Conservation (phyloP, 2,329 filamentous ascomycete genomes). For the Lachnellula hyalina region DNA sequence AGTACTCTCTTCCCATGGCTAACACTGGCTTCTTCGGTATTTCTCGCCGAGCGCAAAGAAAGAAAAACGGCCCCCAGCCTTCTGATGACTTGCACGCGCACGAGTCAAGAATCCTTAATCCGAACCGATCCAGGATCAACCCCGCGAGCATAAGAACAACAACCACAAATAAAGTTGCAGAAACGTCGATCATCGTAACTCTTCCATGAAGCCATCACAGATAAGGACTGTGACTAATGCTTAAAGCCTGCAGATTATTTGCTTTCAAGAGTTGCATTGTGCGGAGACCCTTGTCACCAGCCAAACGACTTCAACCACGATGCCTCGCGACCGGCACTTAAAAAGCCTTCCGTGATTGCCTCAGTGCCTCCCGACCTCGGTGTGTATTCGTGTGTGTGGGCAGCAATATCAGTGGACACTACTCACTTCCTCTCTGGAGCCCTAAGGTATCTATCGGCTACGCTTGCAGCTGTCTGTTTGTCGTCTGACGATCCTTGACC, state of each 20-base stretch:
- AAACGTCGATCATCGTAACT: background rate
- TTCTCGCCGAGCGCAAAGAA: background rate
- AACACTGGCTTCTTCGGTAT: background rate
- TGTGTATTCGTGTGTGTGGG: constrained; percentile 4
- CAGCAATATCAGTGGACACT: constrained; percentile 6
- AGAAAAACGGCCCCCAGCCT: background rate
- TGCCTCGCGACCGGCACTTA: constrained; percentile 5
- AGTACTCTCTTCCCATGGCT: background rate
- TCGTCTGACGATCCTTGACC: background rate
- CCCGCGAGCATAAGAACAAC: background rate
- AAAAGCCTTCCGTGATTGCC: constrained; percentile 1
- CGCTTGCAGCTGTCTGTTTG: background rate
- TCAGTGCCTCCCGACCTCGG: constrained; percentile 3
- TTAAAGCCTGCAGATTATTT: background rate
- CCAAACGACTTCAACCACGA: background rate
- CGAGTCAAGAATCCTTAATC: background rate
- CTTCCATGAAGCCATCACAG: background rate
- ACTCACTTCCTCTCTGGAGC: background rate
- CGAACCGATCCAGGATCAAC: background rate
- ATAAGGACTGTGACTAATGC: background rate
- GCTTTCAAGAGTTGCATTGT: background rate
- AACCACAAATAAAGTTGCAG: constrained; percentile 1
- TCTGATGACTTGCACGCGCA: background rate
- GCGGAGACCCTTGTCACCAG: constrained; percentile 1
- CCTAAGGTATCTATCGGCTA: background rate